These are phyloP conservation scores for Lathyrus aphaca DNA, from an alignment of 306 rosid species.

Conservation along the genomic window DNA sequence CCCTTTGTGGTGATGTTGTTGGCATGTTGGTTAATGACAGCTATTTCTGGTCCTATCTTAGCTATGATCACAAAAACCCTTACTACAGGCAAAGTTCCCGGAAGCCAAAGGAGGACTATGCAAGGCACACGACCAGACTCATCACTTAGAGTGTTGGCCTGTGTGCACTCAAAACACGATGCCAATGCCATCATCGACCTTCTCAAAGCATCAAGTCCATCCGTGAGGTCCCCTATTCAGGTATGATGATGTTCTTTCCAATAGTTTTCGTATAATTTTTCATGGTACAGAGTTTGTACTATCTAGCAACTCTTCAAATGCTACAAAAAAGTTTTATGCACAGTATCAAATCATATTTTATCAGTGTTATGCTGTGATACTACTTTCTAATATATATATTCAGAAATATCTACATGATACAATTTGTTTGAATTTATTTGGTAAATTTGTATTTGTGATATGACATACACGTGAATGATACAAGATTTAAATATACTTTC, in stretches of 20 bases:
- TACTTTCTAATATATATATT: not conserved
- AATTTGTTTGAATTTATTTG: not conserved
- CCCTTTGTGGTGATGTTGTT: conserved; percentile 43
- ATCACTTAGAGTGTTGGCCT: conserved; percentile 43
- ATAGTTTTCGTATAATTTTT: not conserved
- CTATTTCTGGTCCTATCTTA: conserved; percentile 36
- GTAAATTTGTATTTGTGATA: not conserved
- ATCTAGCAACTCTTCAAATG: not conserved
- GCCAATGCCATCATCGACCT: conserved; percentile 38
- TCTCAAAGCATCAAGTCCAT: conserved; percentile 42
- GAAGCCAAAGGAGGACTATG: conserved; percentile 10
- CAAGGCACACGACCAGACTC: conserved; percentile 39
- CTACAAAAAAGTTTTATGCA: not conserved
- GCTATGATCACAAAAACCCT: not conserved
- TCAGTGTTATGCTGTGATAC: not conserved
- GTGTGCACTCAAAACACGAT: conserved; percentile 45
- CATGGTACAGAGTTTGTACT: not conserved
- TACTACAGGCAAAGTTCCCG: not conserved
- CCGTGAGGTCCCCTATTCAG: conserved; percentile 46
- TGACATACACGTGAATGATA: not conserved
- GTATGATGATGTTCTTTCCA: not conserved
- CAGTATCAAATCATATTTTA: not conserved
- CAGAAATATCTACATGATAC: not conserved
- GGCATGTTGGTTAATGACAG: conserved; percentile 46
- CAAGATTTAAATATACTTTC: not conserved